phyloP scores from a whole-genome alignment of 805 yeast species.

The Starmerella bacillaris region DNA sequence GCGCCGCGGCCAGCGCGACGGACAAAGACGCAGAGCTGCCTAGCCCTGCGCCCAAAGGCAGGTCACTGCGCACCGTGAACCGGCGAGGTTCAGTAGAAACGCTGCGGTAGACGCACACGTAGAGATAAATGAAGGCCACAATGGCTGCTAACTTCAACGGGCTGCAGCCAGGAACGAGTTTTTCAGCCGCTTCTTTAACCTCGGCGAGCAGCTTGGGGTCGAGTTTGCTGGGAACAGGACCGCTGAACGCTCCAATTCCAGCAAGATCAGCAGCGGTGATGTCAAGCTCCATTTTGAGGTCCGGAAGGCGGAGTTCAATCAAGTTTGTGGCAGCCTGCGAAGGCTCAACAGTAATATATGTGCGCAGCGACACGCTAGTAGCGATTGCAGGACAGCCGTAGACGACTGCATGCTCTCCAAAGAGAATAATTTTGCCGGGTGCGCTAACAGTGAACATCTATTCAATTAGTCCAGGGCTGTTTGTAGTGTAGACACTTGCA shows the following conservation, averaged over 20 bases:
- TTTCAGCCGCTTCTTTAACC: constrained; percentile 26
- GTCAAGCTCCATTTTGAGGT: constrained; percentile 43
- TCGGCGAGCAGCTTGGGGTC: constrained; percentile 38
- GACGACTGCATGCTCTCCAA: constrained; percentile 95
- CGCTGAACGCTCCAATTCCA: neutral
- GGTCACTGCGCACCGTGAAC: constrained; percentile 57
- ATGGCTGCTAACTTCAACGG: constrained; percentile 62
- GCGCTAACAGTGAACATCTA: constrained; percentile 61
- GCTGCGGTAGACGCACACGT: constrained; percentile 21
- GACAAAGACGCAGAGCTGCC: constrained; percentile 87
- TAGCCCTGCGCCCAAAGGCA: constrained; percentile 92
- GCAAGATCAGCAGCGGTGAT: constrained; percentile 43
- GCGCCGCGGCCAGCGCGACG: constrained; percentile 64
- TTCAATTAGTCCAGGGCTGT: too few species aligned
- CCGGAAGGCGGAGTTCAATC: constrained; percentile 64
- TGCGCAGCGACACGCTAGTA: constrained; percentile 74
- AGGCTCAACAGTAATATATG: constrained; percentile 48
- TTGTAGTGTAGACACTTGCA: too few species aligned
- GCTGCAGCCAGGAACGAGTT: constrained; percentile 26
- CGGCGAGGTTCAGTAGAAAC: constrained; percentile 26
- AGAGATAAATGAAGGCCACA: constrained; percentile 65
- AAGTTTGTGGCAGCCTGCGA: constrained; percentile 1
- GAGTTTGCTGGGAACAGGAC: constrained; percentile 9
- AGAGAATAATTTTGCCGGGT: constrained; percentile 89
- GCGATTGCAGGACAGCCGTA: constrained; percentile 89